Conservation (phyloP, 768 basidiomycete genomes). For the Russula foetens region DNA sequence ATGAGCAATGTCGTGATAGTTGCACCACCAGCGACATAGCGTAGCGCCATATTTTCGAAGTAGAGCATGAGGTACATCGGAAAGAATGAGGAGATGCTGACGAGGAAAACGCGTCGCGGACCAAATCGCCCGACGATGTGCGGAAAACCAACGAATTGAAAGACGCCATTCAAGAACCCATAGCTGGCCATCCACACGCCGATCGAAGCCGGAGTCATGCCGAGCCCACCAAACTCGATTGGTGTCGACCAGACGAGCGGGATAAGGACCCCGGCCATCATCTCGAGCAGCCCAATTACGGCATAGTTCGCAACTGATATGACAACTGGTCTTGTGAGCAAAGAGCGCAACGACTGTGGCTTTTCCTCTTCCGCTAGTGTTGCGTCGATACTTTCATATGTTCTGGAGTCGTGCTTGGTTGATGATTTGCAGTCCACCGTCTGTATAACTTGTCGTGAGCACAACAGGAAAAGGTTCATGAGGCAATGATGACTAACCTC, state of each 20-base stretch:
- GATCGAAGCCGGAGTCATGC: slow-evolving; percentile 31
- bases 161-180: slow-evolving; percentile 31
- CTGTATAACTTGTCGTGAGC: background rate
- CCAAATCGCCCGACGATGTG: slow-evolving; percentile 30
- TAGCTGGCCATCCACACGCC: slow-evolving; percentile 30
- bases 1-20: background rate
- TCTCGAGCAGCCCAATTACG: slow-evolving; percentile 5
- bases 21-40: background rate
- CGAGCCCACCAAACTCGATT: slow-evolving; percentile 33
- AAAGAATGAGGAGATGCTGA: slow-evolving; percentile 23
- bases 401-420: background rate
- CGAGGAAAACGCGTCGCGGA: slow-evolving; percentile 28
- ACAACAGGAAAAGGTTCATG: background rate
- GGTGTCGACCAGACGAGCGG: slow-evolving; percentile 42
- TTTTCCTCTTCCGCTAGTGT: background rate
- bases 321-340: slow-evolving; percentile 7
- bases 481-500: background rate
- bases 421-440: background rate
- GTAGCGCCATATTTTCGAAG: slow-evolving; percentile 9
- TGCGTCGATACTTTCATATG: background rate
- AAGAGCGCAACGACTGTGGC: background rate
- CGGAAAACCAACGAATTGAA: slow-evolving; percentile 35
- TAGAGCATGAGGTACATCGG: slow-evolving; percentile 26
- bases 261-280: background rate
- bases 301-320: slow-evolving; percentile 3